Evolutionary conservation across 2,329 filamentous ascomycete species (phyloP).

Genomic region (Aureobasidium sp.): DNA sequence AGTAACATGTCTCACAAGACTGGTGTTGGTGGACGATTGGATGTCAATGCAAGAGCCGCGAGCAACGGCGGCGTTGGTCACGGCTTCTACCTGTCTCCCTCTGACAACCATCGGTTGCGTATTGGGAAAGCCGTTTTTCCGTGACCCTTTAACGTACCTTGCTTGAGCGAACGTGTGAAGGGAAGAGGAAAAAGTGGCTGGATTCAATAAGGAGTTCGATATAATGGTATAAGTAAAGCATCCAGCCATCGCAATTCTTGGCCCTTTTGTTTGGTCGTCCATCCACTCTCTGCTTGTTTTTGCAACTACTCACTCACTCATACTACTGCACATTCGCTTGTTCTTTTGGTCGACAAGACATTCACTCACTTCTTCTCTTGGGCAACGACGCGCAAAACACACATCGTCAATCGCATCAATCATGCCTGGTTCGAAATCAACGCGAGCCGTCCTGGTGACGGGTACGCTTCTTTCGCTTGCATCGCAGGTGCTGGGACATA

Average conservation of each 20-base stretch:
- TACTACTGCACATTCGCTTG: neutral
- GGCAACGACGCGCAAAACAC: neutral
- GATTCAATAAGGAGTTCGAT: slow-evolving; percentile 5
- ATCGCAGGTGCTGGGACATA: slow-evolving; percentile 33
- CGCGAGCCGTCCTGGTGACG: slow-evolving; percentile 13
- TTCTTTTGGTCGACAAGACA: neutral
- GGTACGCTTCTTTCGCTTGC: slow-evolving; percentile 13
- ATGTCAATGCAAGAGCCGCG: neutral
- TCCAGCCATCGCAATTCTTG: slow-evolving; percentile 2
- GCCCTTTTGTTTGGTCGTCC: slow-evolving; percentile 9
- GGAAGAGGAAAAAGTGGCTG: slow-evolving; percentile 10
- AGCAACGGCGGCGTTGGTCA: slow-evolving; percentile 10
- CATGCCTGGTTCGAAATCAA: slow-evolving; percentile 1
- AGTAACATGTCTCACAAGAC: neutral
- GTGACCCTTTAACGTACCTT: slow-evolving; percentile 14
- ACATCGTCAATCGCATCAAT: neutral
- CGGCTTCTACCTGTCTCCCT: neutral
- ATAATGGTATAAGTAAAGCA: slow-evolving; percentile 13
- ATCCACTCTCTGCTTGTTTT: slow-evolving; percentile 7
- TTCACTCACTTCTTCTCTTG: neutral
- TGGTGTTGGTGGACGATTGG: neutral
- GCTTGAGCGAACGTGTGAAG: neutral
- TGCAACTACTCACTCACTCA: neutral
- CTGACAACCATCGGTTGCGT: slow-evolving; percentile 11
- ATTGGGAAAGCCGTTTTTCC: slow-evolving; percentile 13